Evolutionary conservation across 2,329 filamentous ascomycete genomes (phyloP).

Genomic region (Epichloe typhina): DNA sequence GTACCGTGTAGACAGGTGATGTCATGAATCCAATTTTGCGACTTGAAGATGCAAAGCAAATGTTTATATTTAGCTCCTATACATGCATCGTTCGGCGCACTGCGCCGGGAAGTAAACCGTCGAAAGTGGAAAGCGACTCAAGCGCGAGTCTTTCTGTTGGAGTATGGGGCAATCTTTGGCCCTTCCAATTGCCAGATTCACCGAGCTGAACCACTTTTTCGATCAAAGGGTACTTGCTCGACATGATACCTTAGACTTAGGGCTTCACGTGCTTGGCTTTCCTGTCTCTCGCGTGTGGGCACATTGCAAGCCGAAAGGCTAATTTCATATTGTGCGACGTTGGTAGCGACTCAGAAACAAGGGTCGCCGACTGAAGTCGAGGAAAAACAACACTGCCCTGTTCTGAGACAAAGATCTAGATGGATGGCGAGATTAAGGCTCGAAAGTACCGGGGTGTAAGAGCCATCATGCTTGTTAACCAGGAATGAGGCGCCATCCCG

Average conservation of each 20-base stretch:
- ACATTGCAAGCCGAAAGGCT: not conserved
- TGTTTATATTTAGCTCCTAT: not conserved
- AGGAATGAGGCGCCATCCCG: too few species aligned
- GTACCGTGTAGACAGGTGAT: not conserved
- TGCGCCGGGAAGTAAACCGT: not conserved
- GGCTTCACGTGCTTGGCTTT: not conserved
- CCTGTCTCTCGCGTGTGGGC: constrained; percentile 1
- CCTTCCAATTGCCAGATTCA: not conserved
- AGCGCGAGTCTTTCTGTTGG: not conserved
- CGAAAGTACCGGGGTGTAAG: too few species aligned
- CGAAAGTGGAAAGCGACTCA: not conserved
- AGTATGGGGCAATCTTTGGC: not conserved
- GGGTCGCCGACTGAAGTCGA: not conserved
- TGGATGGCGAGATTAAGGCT: not conserved
- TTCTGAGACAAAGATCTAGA: not conserved
- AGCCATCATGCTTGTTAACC: too few species aligned
- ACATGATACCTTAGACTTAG: not conserved
- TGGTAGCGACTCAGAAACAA: not conserved
- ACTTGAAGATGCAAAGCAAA: not conserved
- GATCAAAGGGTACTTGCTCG: not conserved
- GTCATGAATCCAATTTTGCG: not conserved
- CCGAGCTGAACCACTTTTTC: not conserved
- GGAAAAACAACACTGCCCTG: not conserved
- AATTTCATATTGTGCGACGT: not conserved
- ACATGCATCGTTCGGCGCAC: not conserved